Evolutionary conservation across 2,329 filamentous ascomycete genomes (phyloP).

Genomic region (Talaromyces sp.): DNA sequence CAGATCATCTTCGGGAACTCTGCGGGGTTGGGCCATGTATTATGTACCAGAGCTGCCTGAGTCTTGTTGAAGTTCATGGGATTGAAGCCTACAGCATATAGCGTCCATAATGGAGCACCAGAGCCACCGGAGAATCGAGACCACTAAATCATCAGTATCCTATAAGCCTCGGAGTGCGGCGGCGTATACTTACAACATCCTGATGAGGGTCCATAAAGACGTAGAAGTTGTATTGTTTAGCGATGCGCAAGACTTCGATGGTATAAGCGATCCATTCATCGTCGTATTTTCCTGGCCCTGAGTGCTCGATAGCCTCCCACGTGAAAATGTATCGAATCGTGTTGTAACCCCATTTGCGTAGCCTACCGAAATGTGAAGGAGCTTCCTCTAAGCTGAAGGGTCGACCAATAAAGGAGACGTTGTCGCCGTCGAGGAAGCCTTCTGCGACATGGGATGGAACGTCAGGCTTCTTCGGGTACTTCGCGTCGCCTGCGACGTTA

Average conservation of each 20-base stretch:
- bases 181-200: slow-evolving; percentile 67
- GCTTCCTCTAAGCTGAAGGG: slow-evolving; percentile 83
- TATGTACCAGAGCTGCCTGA: slow-evolving; percentile 90
- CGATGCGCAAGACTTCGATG: slow-evolving; percentile 74
- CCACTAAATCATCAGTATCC: slow-evolving; percentile 59
- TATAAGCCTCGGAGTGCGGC: background rate
- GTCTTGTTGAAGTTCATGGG: slow-evolving; percentile 79
- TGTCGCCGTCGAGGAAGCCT: slow-evolving; percentile 88
- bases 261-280: slow-evolving; percentile 92
- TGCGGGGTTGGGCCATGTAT: slow-evolving; percentile 79
- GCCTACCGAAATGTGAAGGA: slow-evolving; percentile 75
- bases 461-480: slow-evolving; percentile 77
- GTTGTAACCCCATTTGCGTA: slow-evolving; percentile 91
- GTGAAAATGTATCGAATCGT: slow-evolving; percentile 96
- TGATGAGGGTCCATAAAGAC: slow-evolving; percentile 99
- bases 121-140: slow-evolving; percentile 91
- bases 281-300: slow-evolving; percentile 86
- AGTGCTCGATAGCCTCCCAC: slow-evolving; percentile 97
- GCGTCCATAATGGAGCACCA: slow-evolving; percentile 94
- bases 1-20: slow-evolving; percentile 98
- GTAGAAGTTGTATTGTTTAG: slow-evolving; percentile 89
- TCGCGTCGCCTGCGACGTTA: slow-evolving; percentile 87
- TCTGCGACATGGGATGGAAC: slow-evolving; percentile 73
- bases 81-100: slow-evolving; percentile 90
- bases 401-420: slow-evolving; percentile 79